These are phyloP conservation scores for Lithocarpus polystachyus DNA, from an alignment of 306 rosid genomes.

Conservation along the genomic window DNA sequence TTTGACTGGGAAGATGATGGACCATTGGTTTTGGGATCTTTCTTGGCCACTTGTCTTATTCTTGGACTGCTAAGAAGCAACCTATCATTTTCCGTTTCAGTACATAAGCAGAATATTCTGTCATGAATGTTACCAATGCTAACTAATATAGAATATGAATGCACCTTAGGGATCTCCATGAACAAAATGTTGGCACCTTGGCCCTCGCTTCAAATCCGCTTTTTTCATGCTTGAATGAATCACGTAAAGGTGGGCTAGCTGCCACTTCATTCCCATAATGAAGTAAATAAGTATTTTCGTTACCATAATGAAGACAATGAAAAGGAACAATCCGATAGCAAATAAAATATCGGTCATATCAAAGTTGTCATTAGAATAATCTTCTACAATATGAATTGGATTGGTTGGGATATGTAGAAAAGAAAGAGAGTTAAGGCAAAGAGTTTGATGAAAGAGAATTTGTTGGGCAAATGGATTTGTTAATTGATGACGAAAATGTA, in stretches of 20 bases:
- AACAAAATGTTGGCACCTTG: neutral
- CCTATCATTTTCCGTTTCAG: neutral
- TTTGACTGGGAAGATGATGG: neutral
- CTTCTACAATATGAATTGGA: too few relatives aligned
- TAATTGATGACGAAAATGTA: too few relatives aligned
- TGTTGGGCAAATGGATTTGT: too few relatives aligned
- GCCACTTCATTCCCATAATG: neutral
- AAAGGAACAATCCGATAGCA: too few relatives aligned
- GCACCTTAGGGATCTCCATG: neutral
- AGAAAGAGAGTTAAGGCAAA: too few relatives aligned
- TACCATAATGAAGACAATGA: too few relatives aligned
- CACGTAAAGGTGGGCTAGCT: neutral
- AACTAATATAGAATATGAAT: neutral
- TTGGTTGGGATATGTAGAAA: too few relatives aligned
- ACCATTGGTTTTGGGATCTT: neutral
- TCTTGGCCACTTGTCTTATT: neutral
- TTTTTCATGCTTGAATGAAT: neutral
- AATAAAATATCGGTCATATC: too few relatives aligned
- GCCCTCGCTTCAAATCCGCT: neutral
- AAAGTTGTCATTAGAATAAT: too few relatives aligned
- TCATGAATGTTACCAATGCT: neutral
- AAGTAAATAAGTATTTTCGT: too few relatives aligned
- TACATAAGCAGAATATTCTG: neutral
- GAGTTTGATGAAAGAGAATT: too few relatives aligned
- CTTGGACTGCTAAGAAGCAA: neutral